Conservation (phyloP, 2,329 filamentous ascomycete species). For the Sporothrix euskadiensis region DNA sequence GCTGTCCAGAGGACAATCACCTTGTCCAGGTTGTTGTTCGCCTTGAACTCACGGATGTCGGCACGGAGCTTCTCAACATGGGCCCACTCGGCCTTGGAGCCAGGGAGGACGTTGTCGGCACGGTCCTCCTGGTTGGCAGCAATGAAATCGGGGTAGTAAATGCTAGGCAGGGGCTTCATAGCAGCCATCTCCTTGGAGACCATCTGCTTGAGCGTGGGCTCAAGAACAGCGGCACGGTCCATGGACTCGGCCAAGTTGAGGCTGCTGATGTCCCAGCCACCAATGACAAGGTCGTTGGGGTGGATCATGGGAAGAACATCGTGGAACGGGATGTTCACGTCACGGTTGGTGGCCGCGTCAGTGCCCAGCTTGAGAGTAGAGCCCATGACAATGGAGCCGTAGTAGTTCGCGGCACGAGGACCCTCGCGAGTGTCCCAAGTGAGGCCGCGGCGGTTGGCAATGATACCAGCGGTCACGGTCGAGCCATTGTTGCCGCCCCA, state of each 20-base stretch:
- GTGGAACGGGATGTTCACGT: conserved; percentile 96
- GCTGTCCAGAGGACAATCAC: conserved; percentile 98
- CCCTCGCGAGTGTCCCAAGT: conserved; percentile 95
- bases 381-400: conserved; percentile 94
- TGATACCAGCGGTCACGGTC: conserved; percentile 93
- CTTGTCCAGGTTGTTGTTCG: conserved; percentile 81
- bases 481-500: conserved; percentile 98
- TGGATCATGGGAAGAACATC: conserved; percentile 94
- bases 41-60: conserved; percentile 95
- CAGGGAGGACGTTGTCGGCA: conserved; percentile 85
- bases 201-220: conserved; percentile 86
- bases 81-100: conserved; percentile 77
- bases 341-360: conserved; percentile 77
- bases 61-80: conserved; percentile 92
- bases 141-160: conserved; percentile 99
- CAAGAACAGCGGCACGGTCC: conserved; percentile 92
- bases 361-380: conserved; percentile 96
- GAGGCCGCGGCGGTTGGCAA: conserved; percentile 86
- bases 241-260: conserved; percentile 88
- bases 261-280: conserved; percentile 95
- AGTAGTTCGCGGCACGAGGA: conserved; percentile 86
- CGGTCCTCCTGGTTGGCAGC: conserved; percentile 97
- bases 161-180: conserved; percentile 86
- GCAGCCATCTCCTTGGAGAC: conserved; percentile 90
- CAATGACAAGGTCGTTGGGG: conserved; percentile 91